phyloP scores from a whole-genome alignment of 2,329 filamentous ascomycete genomes.

The Colletotrichum tabaci region DNA sequence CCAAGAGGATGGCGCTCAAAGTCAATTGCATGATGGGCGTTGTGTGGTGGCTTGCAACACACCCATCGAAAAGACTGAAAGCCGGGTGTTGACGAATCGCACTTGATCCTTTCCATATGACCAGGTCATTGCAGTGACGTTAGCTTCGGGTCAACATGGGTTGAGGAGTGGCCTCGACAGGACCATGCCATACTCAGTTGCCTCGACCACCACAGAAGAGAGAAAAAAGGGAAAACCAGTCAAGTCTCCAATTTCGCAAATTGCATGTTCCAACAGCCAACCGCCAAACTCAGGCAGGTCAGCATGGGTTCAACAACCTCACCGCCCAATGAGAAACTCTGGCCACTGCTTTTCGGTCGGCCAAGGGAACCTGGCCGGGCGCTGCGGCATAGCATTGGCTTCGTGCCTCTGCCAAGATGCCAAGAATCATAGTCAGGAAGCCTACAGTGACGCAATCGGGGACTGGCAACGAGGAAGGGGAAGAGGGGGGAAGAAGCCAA shows the following conservation, averaged over 20 bases:
- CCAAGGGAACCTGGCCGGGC: constrained; percentile 12
- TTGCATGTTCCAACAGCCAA: background rate
- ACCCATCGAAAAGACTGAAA: background rate
- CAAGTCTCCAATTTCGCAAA: background rate
- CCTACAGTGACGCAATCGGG: constrained; percentile 39
- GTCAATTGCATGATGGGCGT: background rate
- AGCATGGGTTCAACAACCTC: constrained; percentile 10
- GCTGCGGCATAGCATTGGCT: constrained; percentile 27
- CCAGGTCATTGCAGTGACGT: background rate
- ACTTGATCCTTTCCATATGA: background rate
- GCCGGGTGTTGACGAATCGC: background rate
- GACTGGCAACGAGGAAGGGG: constrained; percentile 9
- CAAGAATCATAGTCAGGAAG: constrained; percentile 22
- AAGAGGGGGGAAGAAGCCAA: background rate
- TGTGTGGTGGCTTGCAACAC: background rate
- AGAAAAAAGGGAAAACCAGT: no score
- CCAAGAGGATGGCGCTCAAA: background rate
- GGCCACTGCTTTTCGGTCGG: background rate
- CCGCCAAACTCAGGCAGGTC: background rate
- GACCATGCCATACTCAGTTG: background rate
- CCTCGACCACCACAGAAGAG: no score
- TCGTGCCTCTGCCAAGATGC: constrained; percentile 32
- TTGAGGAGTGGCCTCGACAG: background rate
- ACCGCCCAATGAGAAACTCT: constrained; percentile 21
- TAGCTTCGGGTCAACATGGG: background rate